Percentiles rank a stretch among this genome's conserved stretches.
Evolutionary conservation across 192 early-diverging fungal species (phyloP).

Genomic region (Coemansia sp.): DNA sequence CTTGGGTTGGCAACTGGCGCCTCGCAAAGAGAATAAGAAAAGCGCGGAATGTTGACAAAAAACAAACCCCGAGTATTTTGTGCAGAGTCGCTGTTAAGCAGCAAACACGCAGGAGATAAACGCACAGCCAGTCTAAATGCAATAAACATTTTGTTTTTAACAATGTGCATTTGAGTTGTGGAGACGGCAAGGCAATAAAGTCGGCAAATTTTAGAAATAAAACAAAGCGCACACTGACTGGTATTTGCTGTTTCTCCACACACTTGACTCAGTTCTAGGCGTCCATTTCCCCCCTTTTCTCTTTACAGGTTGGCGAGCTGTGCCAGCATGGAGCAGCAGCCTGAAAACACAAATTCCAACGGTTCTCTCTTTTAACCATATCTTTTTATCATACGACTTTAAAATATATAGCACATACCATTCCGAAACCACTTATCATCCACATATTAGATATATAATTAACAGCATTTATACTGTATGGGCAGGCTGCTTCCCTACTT

Average conservation of each 20-base stretch:
- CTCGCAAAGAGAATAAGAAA: neutral
- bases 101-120: neutral
- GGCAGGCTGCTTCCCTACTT: constrained; percentile 2
- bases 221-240: neutral
- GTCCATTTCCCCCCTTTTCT: neutral
- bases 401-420: neutral
- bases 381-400: neutral
- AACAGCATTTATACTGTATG: neutral
- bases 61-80: neutral
- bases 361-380: neutral
- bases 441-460: no score
- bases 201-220: neutral
- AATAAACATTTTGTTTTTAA: neutral
- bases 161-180: neutral
- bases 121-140: neutral
- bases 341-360: neutral
- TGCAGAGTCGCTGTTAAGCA: no score
- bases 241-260: neutral
- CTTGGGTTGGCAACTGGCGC: neutral
- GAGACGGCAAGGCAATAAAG: neutral
- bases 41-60: neutral
- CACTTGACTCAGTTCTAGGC: neutral
- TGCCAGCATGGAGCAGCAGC: no score
- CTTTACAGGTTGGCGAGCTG: neutral
- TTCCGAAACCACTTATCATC: no score